Evolutionary conservation across 805 yeast genomes (phyloP).

Genomic region (Diddensiella caesifluorescens): DNA sequence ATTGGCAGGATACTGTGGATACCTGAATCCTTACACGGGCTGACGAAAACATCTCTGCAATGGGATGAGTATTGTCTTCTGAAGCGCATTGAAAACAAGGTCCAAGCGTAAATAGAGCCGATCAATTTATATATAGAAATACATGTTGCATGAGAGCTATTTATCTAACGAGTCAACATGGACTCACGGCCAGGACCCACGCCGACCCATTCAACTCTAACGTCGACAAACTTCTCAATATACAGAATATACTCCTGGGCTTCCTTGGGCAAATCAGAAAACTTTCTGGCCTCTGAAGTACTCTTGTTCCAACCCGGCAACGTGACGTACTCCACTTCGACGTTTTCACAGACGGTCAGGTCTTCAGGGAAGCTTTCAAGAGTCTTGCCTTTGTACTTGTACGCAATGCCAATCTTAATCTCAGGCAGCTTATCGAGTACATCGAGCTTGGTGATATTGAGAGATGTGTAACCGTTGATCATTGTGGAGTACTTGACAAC

Average conservation of each 20-base stretch:
- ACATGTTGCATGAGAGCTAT: constrained; percentile 2
- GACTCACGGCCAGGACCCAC: constrained; percentile 97
- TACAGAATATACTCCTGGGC: constrained; percentile 79
- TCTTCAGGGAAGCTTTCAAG: constrained; percentile 90
- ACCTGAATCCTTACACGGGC: constrained; percentile 18
- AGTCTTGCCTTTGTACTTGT: constrained; percentile 70
- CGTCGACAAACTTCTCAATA: constrained; percentile 78
- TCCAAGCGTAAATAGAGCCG: not conserved
- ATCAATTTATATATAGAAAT: constrained; percentile 1
- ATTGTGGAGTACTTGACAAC: constrained; percentile 85
- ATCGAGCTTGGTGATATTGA: constrained; percentile 93
- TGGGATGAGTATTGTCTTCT: constrained; percentile 29
- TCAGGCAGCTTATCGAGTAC: constrained; percentile 87
- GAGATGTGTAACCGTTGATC: constrained; percentile 90
- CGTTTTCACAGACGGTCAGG: constrained; percentile 71
- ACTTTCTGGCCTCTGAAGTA: constrained; percentile 64
- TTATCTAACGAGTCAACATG: constrained; percentile 56
- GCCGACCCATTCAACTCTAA: constrained; percentile 95
- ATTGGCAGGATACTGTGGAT: constrained; percentile 26
- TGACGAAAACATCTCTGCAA: constrained; percentile 17
- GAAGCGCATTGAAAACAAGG: constrained; percentile 4
- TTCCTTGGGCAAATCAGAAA: constrained; percentile 77
- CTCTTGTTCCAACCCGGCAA: constrained; percentile 92
- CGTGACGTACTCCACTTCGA: constrained; percentile 86
- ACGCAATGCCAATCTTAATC: constrained; percentile 81